Evolutionary conservation across 345 rosid species (phyloP), one percentile per base, ranked within the genome.

Genomic region (Eucalyptus decipiens): DNA sequence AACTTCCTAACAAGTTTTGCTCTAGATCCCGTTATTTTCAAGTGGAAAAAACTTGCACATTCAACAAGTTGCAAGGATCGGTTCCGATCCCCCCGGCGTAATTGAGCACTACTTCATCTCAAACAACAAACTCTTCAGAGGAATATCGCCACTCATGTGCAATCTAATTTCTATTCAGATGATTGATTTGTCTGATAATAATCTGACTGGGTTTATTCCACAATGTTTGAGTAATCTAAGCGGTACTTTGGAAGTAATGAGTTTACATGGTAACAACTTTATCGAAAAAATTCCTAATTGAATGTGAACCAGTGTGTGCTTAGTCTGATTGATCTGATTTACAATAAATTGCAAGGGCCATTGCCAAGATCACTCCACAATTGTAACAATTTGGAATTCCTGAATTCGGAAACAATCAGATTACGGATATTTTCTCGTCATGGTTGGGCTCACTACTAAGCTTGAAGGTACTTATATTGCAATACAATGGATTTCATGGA

Each of bases 1-100:
- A 90, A 92, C 50, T 67, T 62, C 21, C 60, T 92, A 5, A 92
- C 88, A 11, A 86, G 93, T 30, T 89, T 92, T 34, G 89, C 88
- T 30, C 69, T 28, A 51, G 32, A 52, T 14, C 67, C 50, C 5
- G 1, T 11, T 24, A 23, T 89, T 76, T 45, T 69, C 45, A 58
- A 80, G 23, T 90, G 86, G 89, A 83, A 34, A 28, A 11, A 2
- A 17, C 85, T 91, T 21, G 2, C 1, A 0, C 42, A 0, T 28
- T 26, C 32, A 91, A 88, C 43, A 17, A 52, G 32, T 54, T 92
- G 32, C 69, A 89, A 49, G 91, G 91, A 37, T 9, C 87, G 2
- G 40, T 88, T 14, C 88, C 89, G 7, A 56, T 26, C 1, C 23
- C 40, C 89, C 92, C 16, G 83, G 83, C 90, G 16, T 3, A 4